Conservation (phyloP, 1,284 basidiomycete species). For the Microbotryomycetes sp. region DNA sequence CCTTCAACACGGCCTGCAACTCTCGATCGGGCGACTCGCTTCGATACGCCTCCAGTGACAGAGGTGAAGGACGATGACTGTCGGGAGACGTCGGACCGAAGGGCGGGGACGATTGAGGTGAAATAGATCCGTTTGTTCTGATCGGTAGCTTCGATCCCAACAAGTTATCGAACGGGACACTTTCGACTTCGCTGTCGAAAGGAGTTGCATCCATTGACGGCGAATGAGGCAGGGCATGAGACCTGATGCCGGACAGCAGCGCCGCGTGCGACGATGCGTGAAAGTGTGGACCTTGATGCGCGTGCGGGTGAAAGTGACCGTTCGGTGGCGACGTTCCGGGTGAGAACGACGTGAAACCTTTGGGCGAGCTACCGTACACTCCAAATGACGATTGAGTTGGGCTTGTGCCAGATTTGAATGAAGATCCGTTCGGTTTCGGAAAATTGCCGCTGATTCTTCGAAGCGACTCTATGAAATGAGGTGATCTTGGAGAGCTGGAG, state of each 20-base stretch:
- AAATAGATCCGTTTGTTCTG: background rate
- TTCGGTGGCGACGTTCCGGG: background rate
- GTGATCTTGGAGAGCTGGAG: background rate
- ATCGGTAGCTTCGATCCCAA: background rate
- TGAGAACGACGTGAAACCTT: background rate
- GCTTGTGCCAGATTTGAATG: background rate
- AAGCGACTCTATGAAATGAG: background rate
- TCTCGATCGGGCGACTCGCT: background rate
- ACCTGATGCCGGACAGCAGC: slow-evolving; percentile 25
- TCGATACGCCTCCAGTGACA: background rate
- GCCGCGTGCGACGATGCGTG: slow-evolving; percentile 19
- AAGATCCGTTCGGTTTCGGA: too few species aligned
- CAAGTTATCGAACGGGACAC: slow-evolving; percentile 4
- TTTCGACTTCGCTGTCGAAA: background rate
- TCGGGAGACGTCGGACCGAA: slow-evolving; percentile 10
- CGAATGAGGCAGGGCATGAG: slow-evolving; percentile 24
- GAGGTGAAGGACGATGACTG: slow-evolving; percentile 1
- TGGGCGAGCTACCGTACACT: background rate
- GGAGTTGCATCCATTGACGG: slow-evolving; percentile 9
- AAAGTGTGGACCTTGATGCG: slow-evolving; percentile 1
- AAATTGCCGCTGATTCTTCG: background rate
- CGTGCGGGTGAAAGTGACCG: background rate
- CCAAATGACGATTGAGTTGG: background rate
- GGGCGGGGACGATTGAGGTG: background rate
- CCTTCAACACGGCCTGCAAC: background rate